Percentiles rank a stretch among this genome's conserved stretches.
These are phyloP conservation scores for Selenicereus undatus DNA, from an alignment of 148 eudicot genomes.

Conservation along the genomic window DNA sequence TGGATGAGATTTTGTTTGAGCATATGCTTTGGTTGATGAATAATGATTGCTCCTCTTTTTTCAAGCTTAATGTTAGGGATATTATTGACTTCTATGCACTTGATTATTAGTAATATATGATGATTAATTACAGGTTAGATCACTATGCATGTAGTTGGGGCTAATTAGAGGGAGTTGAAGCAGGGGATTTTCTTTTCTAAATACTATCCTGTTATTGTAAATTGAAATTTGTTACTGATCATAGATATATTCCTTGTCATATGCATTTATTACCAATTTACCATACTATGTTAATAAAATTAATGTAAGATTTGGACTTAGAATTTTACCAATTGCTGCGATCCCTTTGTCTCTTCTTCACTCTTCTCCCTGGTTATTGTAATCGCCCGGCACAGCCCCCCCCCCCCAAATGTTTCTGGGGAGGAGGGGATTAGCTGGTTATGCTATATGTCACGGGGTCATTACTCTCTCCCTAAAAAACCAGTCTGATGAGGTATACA, in stretches of 20 bases:
- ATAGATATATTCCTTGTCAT: background rate
- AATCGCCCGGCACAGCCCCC: no score
- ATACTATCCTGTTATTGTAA: background rate
- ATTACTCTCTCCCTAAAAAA: no score
- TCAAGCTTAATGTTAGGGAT: constrained; percentile 56
- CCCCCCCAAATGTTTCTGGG: no score
- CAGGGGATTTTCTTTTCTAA: background rate
- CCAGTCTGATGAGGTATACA: no score
- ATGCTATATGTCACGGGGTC: no score
- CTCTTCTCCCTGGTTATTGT: no score
- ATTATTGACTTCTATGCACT: constrained; percentile 56
- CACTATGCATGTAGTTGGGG: background rate
- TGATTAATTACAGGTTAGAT: background rate
- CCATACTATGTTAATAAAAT: no score
- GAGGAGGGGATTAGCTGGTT: no score
- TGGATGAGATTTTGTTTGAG: constrained; percentile 57
- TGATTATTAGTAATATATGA: constrained; percentile 18
- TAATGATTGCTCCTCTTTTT: constrained; percentile 46
- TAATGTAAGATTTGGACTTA: background rate
- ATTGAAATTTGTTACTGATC: background rate
- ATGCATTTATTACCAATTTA: no score
- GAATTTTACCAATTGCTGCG: background rate
- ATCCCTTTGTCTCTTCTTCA: no score
- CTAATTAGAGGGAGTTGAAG: background rate
- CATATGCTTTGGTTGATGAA: constrained; percentile 65